A percentile compares a stretch with the other conserved stretches of the same genome.
These are phyloP conservation scores for Amanita brunnescens DNA, from an alignment of 768 basidiomycete species.

Conservation along the genomic window DNA sequence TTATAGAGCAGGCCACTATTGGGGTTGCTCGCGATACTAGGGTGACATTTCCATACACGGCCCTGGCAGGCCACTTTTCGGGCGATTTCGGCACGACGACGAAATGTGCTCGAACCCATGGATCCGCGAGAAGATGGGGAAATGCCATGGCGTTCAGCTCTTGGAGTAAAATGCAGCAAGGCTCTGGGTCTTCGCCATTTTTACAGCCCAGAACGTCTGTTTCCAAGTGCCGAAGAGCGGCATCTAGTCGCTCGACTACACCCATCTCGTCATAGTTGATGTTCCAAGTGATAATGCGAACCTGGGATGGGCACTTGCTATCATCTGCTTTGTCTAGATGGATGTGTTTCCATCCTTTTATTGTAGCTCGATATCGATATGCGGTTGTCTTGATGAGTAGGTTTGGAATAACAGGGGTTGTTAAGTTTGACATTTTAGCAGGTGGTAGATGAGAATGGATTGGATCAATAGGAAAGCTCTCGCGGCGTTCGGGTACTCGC, in stretches of 20 bases:
- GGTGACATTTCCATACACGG: conserved; percentile 60
- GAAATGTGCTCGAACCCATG: conserved; percentile 59
- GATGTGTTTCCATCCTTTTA: conserved; percentile 39
- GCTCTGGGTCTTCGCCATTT: conserved; percentile 37
- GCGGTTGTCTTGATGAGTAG: conserved; percentile 21
- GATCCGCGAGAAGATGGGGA: conserved; percentile 37
- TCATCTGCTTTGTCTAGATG: conserved; percentile 20
- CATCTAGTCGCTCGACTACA: conserved; percentile 33
- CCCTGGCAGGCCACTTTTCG: conserved; percentile 44
- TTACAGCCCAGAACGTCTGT: conserved; percentile 40
- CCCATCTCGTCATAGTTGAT: conserved; percentile 38
- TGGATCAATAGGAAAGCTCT: neutral
- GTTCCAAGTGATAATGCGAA: conserved; percentile 69
- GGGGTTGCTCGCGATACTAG: conserved; percentile 51
- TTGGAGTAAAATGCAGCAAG: conserved; percentile 62
- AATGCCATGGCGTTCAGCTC: conserved; percentile 47
- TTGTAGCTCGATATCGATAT: conserved; percentile 32
- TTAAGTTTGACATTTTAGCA: neutral
- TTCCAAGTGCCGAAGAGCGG: conserved; percentile 48
- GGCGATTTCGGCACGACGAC: conserved; percentile 44
- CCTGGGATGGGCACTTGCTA: conserved; percentile 29
- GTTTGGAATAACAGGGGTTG: conserved; percentile 20
- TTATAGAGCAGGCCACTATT: conserved; percentile 37
- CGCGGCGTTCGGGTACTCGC: neutral
- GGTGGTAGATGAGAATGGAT: neutral